Evolutionary conservation across 495 filamentous ascomycete genomes (phyloP).

Genomic region (Podospora australis): DNA sequence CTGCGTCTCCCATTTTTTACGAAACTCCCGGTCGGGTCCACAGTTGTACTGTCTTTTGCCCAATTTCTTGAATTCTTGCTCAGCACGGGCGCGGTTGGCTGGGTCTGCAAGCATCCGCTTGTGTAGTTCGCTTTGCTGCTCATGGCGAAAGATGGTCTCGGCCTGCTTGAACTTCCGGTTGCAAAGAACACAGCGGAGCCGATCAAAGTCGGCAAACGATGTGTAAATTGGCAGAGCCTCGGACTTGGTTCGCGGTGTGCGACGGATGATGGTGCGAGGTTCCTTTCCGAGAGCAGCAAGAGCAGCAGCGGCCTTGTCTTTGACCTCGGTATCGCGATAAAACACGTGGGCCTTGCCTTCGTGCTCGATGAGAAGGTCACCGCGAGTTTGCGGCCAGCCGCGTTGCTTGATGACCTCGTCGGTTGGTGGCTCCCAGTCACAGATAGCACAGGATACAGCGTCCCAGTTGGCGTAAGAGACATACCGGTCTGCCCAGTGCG

Average conservation of each 20-base stretch:
- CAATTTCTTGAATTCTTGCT: slow-evolving; percentile 52
- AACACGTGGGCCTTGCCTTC: slow-evolving; percentile 23
- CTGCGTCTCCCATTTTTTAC: slow-evolving; percentile 22
- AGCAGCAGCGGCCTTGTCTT: slow-evolving; percentile 24
- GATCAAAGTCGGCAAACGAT: slow-evolving; percentile 64
- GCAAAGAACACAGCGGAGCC: slow-evolving; percentile 73
- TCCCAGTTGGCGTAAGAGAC: slow-evolving; percentile 33
- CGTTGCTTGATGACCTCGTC: slow-evolving; percentile 16
- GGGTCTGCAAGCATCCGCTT: slow-evolving; percentile 60
- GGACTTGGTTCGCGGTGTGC: slow-evolving; percentile 20
- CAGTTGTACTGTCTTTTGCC: slow-evolving; percentile 48
- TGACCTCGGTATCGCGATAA: slow-evolving; percentile 27
- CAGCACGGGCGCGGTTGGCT: slow-evolving; percentile 43
- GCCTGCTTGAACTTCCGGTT: slow-evolving; percentile 63
- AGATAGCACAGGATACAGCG: slow-evolving; percentile 24
- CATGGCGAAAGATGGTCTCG: slow-evolving; percentile 66
- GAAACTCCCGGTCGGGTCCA: slow-evolving; percentile 25
- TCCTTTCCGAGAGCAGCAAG: slow-evolving; percentile 22
- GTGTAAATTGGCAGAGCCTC: slow-evolving; percentile 22
- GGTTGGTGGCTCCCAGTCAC: slow-evolving; percentile 23
- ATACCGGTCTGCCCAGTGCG: slow-evolving; percentile 22
- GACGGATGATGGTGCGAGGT: slow-evolving; percentile 21
- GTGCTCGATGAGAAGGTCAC: slow-evolving; percentile 27
- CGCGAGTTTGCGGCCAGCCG: slow-evolving; percentile 16
- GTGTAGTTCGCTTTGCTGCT: slow-evolving; percentile 70